Evolutionary conservation across 495 filamentous ascomycete genomes (phyloP).

Genomic region (Xylaria sp.): DNA sequence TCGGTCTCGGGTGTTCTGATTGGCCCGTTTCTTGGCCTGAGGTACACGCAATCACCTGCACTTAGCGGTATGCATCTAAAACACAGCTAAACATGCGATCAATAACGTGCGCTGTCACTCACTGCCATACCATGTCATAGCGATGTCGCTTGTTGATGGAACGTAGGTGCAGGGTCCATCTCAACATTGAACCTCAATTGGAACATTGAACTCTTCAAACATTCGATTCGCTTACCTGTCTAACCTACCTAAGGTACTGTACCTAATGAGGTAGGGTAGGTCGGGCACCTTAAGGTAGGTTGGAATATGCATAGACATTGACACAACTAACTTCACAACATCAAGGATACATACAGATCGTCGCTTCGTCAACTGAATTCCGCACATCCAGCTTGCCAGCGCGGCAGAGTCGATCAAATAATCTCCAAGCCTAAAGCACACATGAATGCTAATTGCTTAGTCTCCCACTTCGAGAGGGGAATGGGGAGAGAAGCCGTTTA

Average conservation of each 20-base stretch:
- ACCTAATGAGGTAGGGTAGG: no score
- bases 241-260: no score
- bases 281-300: no score
- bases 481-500: neutral
- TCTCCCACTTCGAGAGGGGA: neutral
- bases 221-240: no score
- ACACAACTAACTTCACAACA: neutral
- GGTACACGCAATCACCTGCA: no score
- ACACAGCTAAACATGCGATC: neutral
- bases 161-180: no score
- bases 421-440: neutral
- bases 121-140: neutral
- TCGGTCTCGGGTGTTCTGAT: neutral
- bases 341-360: neutral
- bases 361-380: neutral
- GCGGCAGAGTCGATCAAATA: neutral
- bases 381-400: neutral
- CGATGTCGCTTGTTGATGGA: neutral
- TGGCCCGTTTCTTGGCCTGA: constrained; percentile 6
- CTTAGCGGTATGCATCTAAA: constrained; percentile 7
- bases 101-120: neutral
- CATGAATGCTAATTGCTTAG: neutral
- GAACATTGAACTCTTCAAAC: no score
- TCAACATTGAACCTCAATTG: no score
- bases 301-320: no score